These are phyloP conservation scores for Cladorrhinum sp. DNA, from an alignment of 2,329 filamentous ascomycete species.

Conservation along the genomic window DNA sequence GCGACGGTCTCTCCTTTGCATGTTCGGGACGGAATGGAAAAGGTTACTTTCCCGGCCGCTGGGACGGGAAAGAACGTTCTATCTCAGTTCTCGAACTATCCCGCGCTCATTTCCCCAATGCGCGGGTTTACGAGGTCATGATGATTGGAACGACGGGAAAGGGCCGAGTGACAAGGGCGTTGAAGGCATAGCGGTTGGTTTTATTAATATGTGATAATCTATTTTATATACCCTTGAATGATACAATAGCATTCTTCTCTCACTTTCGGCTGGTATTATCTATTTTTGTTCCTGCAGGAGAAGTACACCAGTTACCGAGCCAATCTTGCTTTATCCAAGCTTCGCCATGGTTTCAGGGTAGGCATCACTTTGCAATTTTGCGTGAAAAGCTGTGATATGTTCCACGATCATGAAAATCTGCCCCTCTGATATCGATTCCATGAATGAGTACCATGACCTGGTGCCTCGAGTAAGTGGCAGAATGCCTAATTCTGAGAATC, in stretches of 20 bases:
- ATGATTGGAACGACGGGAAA: background rate
- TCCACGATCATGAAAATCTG: no score
- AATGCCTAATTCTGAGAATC: background rate
- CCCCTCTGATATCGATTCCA: no score
- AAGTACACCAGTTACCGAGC: background rate
- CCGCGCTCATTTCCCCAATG: background rate
- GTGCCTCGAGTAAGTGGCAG: no score
- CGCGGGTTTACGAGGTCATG: background rate
- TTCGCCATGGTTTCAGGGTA: constrained; percentile 1
- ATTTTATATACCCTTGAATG: constrained; percentile 16
- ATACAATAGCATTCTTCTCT: background rate
- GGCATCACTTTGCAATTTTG: constrained; percentile 14
- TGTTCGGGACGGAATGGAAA: background rate
- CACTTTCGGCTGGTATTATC: background rate
- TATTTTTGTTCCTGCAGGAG: background rate
- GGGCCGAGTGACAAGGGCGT: background rate
- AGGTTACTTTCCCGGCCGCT: constrained; percentile 2
- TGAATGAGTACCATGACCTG: no score
- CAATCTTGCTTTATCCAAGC: constrained; percentile 14
- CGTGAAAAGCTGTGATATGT: no score
- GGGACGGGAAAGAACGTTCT: background rate
- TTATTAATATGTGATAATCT: constrained; percentile 15
- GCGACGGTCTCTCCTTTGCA: background rate
- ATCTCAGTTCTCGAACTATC: background rate
- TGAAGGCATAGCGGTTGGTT: constrained; percentile 10